Conservation (phyloP, 192 early-diverging fungal genomes). For the Backusella sp. region DNA sequence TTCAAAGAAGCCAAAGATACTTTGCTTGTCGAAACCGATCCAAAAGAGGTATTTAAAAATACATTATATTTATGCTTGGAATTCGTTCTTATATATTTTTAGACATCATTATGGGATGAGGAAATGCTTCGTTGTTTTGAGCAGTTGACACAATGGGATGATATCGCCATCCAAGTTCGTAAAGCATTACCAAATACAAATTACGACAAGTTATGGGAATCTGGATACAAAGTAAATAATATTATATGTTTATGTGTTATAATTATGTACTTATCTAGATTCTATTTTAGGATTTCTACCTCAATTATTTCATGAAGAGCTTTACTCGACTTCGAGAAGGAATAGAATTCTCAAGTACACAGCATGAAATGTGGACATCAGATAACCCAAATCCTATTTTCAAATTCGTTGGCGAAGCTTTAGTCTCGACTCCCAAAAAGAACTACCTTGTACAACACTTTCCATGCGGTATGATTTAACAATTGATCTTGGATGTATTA, state of each 20-base stretch:
- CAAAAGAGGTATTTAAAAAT: conserved; percentile 36
- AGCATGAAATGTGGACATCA: conserved; percentile 46
- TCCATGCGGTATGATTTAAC: conserved; percentile 11
- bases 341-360: conserved; percentile 31
- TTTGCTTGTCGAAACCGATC: conserved; percentile 29
- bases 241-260: not conserved
- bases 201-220: conserved; percentile 52
- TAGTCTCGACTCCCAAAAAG: conserved; percentile 20
- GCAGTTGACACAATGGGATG: conserved; percentile 64
- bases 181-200: conserved; percentile 48
- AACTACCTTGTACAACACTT: conserved; percentile 20
- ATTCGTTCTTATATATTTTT: not conserved
- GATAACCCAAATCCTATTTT: conserved; percentile 54
- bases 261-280: not conserved
- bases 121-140: conserved; percentile 61
- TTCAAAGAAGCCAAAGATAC: conserved; percentile 40
- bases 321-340: conserved; percentile 50
- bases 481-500: not conserved
- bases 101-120: conserved; percentile 42
- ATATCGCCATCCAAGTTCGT: conserved; percentile 48
- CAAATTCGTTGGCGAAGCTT: conserved; percentile 46
- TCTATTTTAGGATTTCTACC: conserved; percentile 41
- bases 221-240: conserved; percentile 32
- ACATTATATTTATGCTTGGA: not conserved
- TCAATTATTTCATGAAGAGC: conserved; percentile 55